A percentile compares a stretch with the other conserved stretches of the same genome.
These are phyloP conservation scores for Boletus insuetus DNA, from an alignment of 768 basidiomycete species.

Conservation along the genomic window DNA sequence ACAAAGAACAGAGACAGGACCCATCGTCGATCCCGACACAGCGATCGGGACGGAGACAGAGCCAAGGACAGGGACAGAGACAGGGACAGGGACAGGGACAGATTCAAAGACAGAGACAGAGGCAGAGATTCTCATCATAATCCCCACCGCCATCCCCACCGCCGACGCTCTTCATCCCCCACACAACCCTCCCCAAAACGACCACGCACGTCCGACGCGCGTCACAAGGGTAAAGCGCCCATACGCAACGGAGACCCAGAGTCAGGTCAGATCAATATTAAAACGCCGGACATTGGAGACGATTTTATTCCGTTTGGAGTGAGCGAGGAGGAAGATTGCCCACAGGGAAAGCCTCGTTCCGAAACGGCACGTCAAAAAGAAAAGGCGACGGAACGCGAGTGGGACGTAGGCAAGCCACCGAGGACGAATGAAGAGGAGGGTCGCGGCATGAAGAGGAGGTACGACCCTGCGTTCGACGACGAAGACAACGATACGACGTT, in stretches of 20 bases:
- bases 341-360: conserved; percentile 8
- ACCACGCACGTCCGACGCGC: conserved; percentile 7
- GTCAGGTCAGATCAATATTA: too few species aligned
- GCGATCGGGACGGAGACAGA: conserved; percentile 5
- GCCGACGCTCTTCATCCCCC: conserved; percentile 17
- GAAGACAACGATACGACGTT: conserved; percentile 39
- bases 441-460: conserved; percentile 42
- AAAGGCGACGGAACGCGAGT: conserved; percentile 34
- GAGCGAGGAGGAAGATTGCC: not conserved
- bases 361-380: conserved; percentile 22
- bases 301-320: too few species aligned
- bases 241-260: too few species aligned
- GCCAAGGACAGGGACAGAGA: not conserved
- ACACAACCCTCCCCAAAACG: conserved; percentile 17
- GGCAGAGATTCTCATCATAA: not conserved
- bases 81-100: too few species aligned
- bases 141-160: conserved; percentile 1
- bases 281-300: too few species aligned
- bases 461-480: conserved; percentile 42
- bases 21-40: conserved; percentile 7
- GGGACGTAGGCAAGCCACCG: conserved; percentile 37
- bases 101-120: not conserved
- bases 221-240: conserved; percentile 6
- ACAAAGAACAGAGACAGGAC: conserved; percentile 3
- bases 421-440: conserved; percentile 22